phyloP scores from a whole-genome alignment of 495 filamentous ascomycete genomes.

The Tetracladium setigerum region DNA sequence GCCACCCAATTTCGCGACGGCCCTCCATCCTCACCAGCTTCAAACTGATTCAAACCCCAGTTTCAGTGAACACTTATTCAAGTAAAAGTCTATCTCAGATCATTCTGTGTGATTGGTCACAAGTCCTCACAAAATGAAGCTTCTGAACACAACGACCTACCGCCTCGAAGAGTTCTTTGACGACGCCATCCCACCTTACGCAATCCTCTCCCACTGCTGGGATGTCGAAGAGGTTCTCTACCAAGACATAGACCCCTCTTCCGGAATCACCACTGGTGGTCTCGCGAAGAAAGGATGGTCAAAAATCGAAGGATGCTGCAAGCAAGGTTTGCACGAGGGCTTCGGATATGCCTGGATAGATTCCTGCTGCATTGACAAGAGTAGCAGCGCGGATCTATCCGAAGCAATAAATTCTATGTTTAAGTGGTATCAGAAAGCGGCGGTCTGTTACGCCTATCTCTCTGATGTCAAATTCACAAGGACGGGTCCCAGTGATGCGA shows the following conservation, averaged over 20 bases:
- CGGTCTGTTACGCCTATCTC: slow-evolving; percentile 14
- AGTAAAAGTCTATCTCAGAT: too few species aligned
- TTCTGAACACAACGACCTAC: slow-evolving; percentile 21
- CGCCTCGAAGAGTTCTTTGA: slow-evolving; percentile 22
- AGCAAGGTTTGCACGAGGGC: slow-evolving; percentile 8
- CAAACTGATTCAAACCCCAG: too few species aligned
- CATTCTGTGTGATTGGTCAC: too few species aligned
- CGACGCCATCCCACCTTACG: slow-evolving; percentile 16
- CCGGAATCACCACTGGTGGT: not conserved
- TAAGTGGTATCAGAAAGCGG: slow-evolving; percentile 17
- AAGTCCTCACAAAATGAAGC: slow-evolving; percentile 19
- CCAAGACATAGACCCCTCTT: slow-evolving; percentile 11
- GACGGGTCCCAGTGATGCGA: slow-evolving; percentile 4
- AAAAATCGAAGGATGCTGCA: slow-evolving; percentile 23
- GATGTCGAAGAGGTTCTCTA: slow-evolving; percentile 18
- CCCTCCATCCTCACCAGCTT: too few species aligned
- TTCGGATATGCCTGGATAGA: slow-evolving; percentile 31
- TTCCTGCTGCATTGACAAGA: slow-evolving; percentile 31
- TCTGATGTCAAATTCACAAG: not conserved
- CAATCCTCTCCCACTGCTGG: slow-evolving; percentile 25
- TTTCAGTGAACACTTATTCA: too few species aligned
- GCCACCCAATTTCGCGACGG: too few species aligned
- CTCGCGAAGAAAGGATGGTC: slow-evolving; percentile 11
- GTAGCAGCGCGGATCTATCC: slow-evolving; percentile 23
- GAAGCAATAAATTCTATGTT: slow-evolving; percentile 35